These are phyloP conservation scores for Dalbergia oliveri DNA, from an alignment of 306 rosid genomes.

Conservation along the genomic window DNA sequence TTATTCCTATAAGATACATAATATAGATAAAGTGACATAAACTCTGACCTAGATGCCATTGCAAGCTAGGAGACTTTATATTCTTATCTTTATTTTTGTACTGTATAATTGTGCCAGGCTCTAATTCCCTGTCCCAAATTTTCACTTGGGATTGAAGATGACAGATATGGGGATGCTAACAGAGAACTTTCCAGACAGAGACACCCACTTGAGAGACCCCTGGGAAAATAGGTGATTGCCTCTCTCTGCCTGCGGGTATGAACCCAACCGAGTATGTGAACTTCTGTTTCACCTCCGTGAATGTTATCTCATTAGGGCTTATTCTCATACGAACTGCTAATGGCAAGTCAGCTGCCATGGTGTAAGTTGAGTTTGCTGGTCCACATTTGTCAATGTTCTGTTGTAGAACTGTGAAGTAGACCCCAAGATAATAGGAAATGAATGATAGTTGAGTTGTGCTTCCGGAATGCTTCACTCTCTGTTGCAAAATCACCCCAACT, in stretches of 20 bases:
- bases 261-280: constrained; percentile 46
- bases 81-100: constrained; percentile 11
- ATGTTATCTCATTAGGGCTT: constrained; percentile 46
- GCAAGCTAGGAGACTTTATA: not conserved
- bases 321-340: constrained; percentile 40
- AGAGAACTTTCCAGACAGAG: constrained; percentile 53
- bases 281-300: constrained; percentile 57
- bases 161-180: constrained; percentile 59
- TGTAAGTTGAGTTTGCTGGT: constrained; percentile 37
- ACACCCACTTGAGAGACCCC: constrained; percentile 63
- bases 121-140: not conserved
- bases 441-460: constrained; percentile 63
- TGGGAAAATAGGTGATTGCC: constrained; percentile 33
- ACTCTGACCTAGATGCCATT: not conserved
- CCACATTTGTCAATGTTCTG: constrained; percentile 66
- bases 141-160: constrained; percentile 39
- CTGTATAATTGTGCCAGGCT: not conserved
- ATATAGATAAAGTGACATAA: not conserved
- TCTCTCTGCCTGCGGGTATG: constrained; percentile 23
- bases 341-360: constrained; percentile 41
- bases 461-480: constrained; percentile 38
- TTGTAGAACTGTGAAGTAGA: constrained; percentile 48
- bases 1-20: not conserved
- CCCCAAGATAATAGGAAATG: constrained; percentile 52
- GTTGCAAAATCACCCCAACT: constrained; percentile 47